These are phyloP conservation scores for Trichosanthes truncata DNA, from an alignment of 306 rosid species.

Conservation along the genomic window DNA sequence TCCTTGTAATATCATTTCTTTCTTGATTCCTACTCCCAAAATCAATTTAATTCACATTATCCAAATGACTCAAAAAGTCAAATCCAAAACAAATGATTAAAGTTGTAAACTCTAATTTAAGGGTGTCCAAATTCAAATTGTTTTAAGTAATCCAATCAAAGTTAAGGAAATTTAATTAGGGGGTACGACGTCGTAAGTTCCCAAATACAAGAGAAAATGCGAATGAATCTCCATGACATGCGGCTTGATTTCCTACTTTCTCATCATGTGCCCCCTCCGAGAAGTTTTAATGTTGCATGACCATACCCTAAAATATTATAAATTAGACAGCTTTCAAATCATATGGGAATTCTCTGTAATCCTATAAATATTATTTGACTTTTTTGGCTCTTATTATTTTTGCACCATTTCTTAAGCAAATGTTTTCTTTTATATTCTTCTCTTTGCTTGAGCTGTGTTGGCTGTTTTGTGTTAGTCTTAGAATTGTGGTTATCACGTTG, in stretches of 20 bases:
- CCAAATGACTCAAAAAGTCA: background rate
- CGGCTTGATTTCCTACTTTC: background rate
- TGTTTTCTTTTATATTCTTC: background rate
- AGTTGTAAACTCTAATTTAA: background rate
- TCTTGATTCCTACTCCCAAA: background rate
- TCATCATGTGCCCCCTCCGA: background rate
- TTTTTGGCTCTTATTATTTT: background rate
- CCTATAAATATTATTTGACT: background rate
- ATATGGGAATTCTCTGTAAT: conserved; percentile 3
- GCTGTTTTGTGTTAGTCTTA: background rate
- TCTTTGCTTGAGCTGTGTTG: background rate
- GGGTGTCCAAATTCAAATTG: background rate
- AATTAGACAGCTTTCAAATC: background rate
- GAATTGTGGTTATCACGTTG: background rate
- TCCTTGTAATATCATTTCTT: background rate
- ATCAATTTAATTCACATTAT: background rate
- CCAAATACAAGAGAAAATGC: background rate
- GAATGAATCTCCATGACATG: conserved; percentile 13
- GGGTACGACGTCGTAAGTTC: background rate
- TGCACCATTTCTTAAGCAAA: background rate
- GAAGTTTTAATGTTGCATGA: background rate
- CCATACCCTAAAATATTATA: background rate
- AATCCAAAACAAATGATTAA: background rate
- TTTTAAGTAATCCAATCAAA: background rate
- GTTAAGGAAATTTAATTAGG: background rate